phyloP scores from a whole-genome alignment of 2,329 filamentous ascomycete genomes.

The Huntiella moniliformis region DNA sequence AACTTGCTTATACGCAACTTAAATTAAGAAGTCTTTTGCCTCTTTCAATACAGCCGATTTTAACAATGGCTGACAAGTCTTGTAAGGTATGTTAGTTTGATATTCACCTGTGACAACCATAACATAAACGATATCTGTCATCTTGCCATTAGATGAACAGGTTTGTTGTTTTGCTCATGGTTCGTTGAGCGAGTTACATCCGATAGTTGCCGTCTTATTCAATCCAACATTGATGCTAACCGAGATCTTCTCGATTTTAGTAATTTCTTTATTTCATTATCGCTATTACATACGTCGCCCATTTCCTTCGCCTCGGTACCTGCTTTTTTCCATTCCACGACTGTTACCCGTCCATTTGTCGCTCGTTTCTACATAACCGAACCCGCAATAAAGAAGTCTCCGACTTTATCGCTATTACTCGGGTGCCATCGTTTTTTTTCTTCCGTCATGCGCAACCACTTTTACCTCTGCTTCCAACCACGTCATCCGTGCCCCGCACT shows the following conservation, averaged over 20 bases:
- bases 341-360: not conserved
- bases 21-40: too few species aligned
- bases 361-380: not conserved
- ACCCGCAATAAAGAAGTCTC: not conserved
- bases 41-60: too few species aligned
- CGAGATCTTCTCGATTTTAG: not conserved
- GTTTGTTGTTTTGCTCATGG: too few species aligned
- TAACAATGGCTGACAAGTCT: too few species aligned
- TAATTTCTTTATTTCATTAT: not conserved
- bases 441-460: slow-evolving; percentile 1
- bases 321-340: not conserved
- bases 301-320: not conserved
- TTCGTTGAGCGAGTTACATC: too few species aligned
- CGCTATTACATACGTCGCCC: not conserved
- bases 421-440: not conserved
- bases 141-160: too few species aligned
- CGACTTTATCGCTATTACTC: not conserved
- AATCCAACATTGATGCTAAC: too few species aligned
- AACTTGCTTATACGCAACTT: too few species aligned
- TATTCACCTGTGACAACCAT: too few species aligned
- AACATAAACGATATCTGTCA: too few species aligned
- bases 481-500: slow-evolving; percentile 8
- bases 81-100: too few species aligned
- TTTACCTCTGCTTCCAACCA: not conserved
- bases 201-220: too few species aligned